These are phyloP conservation scores for Stygiomarasmius scandens DNA, from an alignment of 1,284 basidiomycete species.

Conservation along the genomic window DNA sequence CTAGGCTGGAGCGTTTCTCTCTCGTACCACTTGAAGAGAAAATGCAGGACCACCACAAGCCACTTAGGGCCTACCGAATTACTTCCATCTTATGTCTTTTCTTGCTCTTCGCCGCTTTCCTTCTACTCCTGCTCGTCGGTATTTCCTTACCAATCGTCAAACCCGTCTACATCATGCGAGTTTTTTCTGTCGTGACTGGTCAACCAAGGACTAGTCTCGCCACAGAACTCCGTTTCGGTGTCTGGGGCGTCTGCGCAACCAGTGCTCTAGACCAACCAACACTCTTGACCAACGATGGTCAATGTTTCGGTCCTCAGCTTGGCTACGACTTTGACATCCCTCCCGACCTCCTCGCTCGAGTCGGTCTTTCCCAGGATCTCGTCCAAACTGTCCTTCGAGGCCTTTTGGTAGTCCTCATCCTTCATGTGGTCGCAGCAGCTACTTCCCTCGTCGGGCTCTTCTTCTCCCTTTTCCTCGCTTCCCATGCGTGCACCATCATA, in stretches of 20 bases:
- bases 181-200: constrained; percentile 44
- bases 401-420: constrained; percentile 61
- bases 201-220: constrained; percentile 53
- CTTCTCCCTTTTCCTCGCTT: constrained; percentile 59
- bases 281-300: constrained; percentile 34
- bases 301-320: constrained; percentile 60
- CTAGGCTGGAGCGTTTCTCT: neutral
- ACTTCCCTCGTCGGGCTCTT: constrained; percentile 57
- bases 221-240: constrained; percentile 67
- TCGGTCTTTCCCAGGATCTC: constrained; percentile 47
- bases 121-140: constrained; percentile 75
- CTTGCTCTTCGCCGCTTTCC: constrained; percentile 56
- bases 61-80: constrained; percentile 46
- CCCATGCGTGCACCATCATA: constrained; percentile 55
- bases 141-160: constrained; percentile 77
- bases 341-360: constrained; percentile 18
- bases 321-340: constrained; percentile 50
- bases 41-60: constrained; percentile 36
- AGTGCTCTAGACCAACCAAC: constrained; percentile 35
- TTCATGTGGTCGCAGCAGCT: constrained; percentile 65
- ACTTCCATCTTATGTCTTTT: constrained; percentile 48
- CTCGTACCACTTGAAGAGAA: neutral
- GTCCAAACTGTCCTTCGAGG: constrained; percentile 49
- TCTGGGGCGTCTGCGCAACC: constrained; percentile 73
- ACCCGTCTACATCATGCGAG: constrained; percentile 65